A percentile compares a stretch with the other conserved stretches of the same genome.
Conservation (phyloP, 305 asterid species). For the Fraxinus angustifolia region DNA sequence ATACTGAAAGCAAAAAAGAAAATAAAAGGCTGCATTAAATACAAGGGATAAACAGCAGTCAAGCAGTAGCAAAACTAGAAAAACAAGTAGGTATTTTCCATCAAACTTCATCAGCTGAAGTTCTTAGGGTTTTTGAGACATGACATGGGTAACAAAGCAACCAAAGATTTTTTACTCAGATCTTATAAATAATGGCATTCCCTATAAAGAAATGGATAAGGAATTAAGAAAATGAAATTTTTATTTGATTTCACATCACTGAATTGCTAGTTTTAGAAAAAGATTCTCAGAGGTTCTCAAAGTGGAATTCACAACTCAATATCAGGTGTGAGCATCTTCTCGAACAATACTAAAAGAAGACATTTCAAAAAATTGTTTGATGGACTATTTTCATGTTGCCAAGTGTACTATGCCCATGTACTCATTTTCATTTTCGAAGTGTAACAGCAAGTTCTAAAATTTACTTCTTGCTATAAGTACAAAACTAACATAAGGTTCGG, state of each 20-base stretch:
- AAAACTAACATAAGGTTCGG: neutral
- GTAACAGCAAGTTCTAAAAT: neutral
- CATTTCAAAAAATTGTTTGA: neutral
- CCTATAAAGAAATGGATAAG: neutral
- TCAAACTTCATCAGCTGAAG: slow-evolving; percentile 14
- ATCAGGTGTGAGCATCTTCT: neutral
- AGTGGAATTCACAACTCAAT: neutral
- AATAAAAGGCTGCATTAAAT: slow-evolving; percentile 5
- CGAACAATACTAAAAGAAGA: neutral
- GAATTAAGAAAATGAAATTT: neutral
- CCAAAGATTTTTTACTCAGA: slow-evolving; percentile 1
- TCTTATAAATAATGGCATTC: slow-evolving; percentile 4
- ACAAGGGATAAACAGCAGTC: neutral
- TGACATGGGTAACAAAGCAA: slow-evolving; percentile 2
- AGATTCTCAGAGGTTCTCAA: neutral
- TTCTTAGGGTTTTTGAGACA: neutral
- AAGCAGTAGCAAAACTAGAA: neutral
- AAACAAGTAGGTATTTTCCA: neutral
- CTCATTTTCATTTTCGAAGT: neutral
- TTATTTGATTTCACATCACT: neutral
- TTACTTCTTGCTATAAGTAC: neutral
- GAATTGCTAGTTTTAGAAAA: neutral
- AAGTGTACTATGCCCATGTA: neutral
- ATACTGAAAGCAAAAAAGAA: slow-evolving; percentile 1
- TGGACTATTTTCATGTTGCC: neutral